phyloP scores from a whole-genome alignment of 148 eudicot genomes.

The Bassia scoparia region DNA sequence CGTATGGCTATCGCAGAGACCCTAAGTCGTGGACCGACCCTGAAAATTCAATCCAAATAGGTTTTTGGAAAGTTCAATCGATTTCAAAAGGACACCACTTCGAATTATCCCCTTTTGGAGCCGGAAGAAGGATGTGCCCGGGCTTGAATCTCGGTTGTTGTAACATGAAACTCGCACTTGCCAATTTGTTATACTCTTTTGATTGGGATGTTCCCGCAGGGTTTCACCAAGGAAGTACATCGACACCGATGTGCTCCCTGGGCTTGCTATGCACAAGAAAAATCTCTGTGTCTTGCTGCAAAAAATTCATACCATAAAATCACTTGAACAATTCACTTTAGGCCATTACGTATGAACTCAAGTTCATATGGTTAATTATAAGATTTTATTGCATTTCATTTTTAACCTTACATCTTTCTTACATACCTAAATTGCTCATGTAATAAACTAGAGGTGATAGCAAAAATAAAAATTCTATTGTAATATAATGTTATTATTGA shows the following conservation, averaged over 20 bases:
- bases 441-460: no score
- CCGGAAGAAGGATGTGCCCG: constrained; percentile 45
- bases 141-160: constrained; percentile 31
- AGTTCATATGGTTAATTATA: no score
- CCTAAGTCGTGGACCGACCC: constrained; percentile 31
- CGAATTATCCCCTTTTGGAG: constrained; percentile 37
- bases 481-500: no score
- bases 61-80: constrained; percentile 29
- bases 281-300: constrained; percentile 12
- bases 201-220: constrained; percentile 42
- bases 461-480: no score
- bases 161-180: constrained; percentile 32
- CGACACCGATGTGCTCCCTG: constrained; percentile 30
- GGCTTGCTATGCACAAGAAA: constrained; percentile 38
- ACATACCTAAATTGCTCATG: no score
- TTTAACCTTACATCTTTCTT: no score
- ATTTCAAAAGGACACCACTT: constrained; percentile 32
- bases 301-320: background rate
- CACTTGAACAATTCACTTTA: no score
- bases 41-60: constrained; percentile 29
- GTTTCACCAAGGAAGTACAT: constrained; percentile 26
- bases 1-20: constrained; percentile 36
- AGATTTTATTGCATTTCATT: no score
- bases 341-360: no score
- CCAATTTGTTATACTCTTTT: constrained; percentile 38